These are phyloP conservation scores for Chrysosporium queenslandicum DNA, from an alignment of 2,329 filamentous ascomycete genomes.

Conservation along the genomic window DNA sequence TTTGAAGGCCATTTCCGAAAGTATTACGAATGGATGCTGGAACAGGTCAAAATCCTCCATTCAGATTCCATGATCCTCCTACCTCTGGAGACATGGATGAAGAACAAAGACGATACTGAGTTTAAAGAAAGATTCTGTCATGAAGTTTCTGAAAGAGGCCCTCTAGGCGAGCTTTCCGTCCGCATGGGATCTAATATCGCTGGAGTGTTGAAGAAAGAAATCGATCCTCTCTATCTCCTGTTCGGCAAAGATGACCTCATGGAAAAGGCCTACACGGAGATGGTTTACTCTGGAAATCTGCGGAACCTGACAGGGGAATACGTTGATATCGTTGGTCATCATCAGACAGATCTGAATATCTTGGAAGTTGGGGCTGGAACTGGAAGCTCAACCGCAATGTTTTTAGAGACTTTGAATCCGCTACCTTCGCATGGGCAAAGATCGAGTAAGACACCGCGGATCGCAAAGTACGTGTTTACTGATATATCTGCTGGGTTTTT, in stretches of 20 bases:
- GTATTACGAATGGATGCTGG: constrained; percentile 26
- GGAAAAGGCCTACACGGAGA: constrained; percentile 22
- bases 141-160: constrained; percentile 20
- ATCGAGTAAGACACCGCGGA: background rate
- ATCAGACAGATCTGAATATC: constrained; percentile 15
- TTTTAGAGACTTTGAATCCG: constrained; percentile 11
- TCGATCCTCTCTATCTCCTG: constrained; percentile 28
- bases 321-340: constrained; percentile 25
- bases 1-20: constrained; percentile 23
- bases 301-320: constrained; percentile 15
- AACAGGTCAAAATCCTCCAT: constrained; percentile 17
- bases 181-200: constrained; percentile 28
- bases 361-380: constrained; percentile 21
- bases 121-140: constrained; percentile 21
- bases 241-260: constrained; percentile 26
- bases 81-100: constrained; percentile 19
- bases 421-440: background rate
- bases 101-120: constrained; percentile 15
- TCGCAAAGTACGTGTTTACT: constrained; percentile 27
- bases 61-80: constrained; percentile 22
- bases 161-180: constrained; percentile 25
- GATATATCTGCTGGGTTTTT: constrained; percentile 39
- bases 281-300: constrained; percentile 1
- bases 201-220: constrained; percentile 22
- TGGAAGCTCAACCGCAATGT: constrained; percentile 13